Conservation (phyloP, 345 rosid species). For the Hibiscus syriacus region DNA sequence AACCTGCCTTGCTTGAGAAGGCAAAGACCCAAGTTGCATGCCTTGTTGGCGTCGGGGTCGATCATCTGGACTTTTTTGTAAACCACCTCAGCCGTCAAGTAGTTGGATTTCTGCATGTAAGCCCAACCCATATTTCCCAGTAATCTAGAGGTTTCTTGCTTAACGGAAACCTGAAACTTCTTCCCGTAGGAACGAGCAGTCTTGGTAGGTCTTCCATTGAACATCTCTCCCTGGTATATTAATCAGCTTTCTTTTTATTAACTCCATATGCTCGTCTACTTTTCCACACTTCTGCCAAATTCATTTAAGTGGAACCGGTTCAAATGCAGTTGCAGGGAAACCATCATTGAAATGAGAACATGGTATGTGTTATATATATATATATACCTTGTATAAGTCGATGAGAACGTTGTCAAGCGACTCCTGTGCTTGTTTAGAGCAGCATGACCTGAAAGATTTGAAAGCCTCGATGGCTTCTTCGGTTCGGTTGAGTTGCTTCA, state of each 20-base stretch:
- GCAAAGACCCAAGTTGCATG: no score
- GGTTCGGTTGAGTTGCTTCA: slow-evolving; percentile 67
- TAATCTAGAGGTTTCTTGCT: slow-evolving; percentile 80
- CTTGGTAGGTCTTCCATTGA: slow-evolving; percentile 81
- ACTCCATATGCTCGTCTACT: no score
- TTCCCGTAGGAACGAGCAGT: slow-evolving; percentile 96
- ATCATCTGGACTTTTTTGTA: slow-evolving; percentile 79
- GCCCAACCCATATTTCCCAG: slow-evolving; percentile 99
- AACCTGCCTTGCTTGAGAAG: no score
- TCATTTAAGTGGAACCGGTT: not conserved
- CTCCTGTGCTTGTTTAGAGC: no score
- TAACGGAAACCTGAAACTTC: slow-evolving; percentile 84
- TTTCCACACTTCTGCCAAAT: slow-evolving; percentile 69
- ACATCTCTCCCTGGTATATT: slow-evolving; percentile 80
- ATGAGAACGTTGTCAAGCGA: no score
- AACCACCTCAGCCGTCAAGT: slow-evolving; percentile 71
- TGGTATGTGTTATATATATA: not conserved
- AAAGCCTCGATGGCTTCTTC: slow-evolving; percentile 96
- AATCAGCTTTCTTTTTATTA: slow-evolving; percentile 74
- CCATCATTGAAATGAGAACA: not conserved
- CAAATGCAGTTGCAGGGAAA: no score
- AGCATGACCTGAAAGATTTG: slow-evolving; percentile 67
- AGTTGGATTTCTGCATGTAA: slow-evolving; percentile 83
- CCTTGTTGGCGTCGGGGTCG: no score
- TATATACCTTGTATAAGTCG: slow-evolving; percentile 75